Conservation (phyloP, 345 rosid genomes). For the Arabis hirsuta region DNA sequence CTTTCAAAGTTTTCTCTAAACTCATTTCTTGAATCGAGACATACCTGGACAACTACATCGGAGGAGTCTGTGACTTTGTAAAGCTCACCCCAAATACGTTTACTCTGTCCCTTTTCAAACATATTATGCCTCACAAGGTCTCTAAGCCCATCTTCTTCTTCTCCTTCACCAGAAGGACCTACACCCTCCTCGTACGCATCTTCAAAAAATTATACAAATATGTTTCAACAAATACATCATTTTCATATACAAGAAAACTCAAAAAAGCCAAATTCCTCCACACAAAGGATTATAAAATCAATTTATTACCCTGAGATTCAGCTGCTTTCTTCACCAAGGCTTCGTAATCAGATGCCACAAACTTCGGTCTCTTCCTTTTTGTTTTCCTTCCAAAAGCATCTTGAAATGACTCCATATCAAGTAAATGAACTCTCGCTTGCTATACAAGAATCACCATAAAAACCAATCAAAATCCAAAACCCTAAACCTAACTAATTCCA, state of each 20-base stretch:
- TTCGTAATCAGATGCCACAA: conserved; percentile 81
- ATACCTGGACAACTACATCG: conserved; percentile 92
- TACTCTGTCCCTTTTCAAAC: conserved; percentile 99
- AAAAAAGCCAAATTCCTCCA: not conserved
- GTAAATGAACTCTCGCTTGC: conserved; percentile 93
- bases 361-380: conserved; percentile 87
- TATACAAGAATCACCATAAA: conserved; percentile 37
- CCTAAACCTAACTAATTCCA: not conserved
- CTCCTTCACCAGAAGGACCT: conserved; percentile 50
- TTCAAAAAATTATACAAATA: conserved; percentile 38
- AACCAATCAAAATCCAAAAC: not conserved
- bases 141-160: conserved; percentile 78
- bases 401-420: conserved; percentile 76
- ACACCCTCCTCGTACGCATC: conserved; percentile 69
- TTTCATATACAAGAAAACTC: not conserved
- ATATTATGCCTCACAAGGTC: conserved; percentile 91
- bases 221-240: conserved; percentile 9
- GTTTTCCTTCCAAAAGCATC: conserved; percentile 85
- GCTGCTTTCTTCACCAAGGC: conserved; percentile 73
- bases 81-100: conserved; percentile 98
- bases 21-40: not conserved
- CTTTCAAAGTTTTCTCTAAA: conserved; percentile 85
- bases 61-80: conserved; percentile 98
- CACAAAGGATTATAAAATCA: not conserved
- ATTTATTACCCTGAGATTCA: conserved; percentile 75